phyloP scores from a whole-genome alignment of 2,329 filamentous ascomycete species.

The Cercospora sp. region DNA sequence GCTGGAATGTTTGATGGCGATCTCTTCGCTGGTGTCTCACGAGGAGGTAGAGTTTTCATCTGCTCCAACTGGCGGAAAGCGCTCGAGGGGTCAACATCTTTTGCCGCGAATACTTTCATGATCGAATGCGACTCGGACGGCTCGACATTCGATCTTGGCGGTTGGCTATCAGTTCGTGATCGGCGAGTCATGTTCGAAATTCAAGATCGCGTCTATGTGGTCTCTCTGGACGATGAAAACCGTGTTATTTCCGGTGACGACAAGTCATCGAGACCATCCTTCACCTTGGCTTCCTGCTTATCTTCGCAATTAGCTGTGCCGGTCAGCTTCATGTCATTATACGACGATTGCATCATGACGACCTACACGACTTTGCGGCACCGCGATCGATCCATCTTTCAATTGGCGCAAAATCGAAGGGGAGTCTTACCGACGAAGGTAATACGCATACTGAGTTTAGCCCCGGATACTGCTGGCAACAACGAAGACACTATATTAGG shows the following conservation, averaged over 20 bases:
- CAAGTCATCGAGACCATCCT: conserved; percentile 27
- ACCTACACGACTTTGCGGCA: conserved; percentile 44
- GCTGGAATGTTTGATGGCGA: conserved; percentile 47
- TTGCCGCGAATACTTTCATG: conserved; percentile 34
- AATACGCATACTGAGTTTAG: conserved; percentile 44
- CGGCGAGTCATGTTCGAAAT: conserved; percentile 49
- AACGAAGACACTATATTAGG: not conserved
- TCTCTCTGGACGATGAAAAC: conserved; percentile 42
- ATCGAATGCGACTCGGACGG: conserved; percentile 47
- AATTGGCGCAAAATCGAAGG: conserved; percentile 18
- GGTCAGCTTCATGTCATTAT: conserved; percentile 51
- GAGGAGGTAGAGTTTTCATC: conserved; percentile 47
- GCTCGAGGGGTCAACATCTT: conserved; percentile 25
- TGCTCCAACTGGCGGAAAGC: conserved; percentile 46
- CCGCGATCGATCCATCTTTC: conserved; percentile 19
- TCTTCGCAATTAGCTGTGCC: conserved; percentile 44
- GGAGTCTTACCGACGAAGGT: conserved; percentile 44
- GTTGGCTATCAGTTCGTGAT: conserved; percentile 48
- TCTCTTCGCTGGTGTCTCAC: conserved; percentile 48
- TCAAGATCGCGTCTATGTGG: conserved; percentile 46
- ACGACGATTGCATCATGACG: conserved; percentile 50
- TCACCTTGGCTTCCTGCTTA: conserved; percentile 38
- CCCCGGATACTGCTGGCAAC: conserved; percentile 28
- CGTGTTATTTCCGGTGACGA: conserved; percentile 12
- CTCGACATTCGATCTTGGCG: conserved; percentile 48